Percentiles rank a stretch among this genome's conserved stretches.
Conservation (phyloP, 1,284 basidiomycete species). For the Irpex sp. region DNA sequence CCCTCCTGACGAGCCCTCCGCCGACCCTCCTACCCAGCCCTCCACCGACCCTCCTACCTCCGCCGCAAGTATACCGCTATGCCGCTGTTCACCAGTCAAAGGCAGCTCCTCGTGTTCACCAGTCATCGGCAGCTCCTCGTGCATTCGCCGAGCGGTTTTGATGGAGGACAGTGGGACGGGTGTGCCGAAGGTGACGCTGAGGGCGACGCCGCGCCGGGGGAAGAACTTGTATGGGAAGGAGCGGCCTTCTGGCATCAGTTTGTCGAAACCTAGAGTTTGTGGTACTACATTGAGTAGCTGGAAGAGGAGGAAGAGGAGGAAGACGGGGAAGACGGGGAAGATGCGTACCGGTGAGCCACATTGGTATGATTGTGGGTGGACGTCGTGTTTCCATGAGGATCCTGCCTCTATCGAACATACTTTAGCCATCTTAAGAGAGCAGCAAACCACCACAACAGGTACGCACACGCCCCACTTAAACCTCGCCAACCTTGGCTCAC, state of each 20-base stretch:
- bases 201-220: slow-evolving; percentile 54
- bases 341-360: slow-evolving; percentile 80
- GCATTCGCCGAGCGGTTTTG: slow-evolving; percentile 14
- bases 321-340: neutral
- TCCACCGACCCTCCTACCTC: too few relatives aligned
- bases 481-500: slow-evolving; percentile 51
- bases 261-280: slow-evolving; percentile 67
- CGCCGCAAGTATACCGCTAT: neutral
- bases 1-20: too few relatives aligned
- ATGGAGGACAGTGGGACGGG: slow-evolving; percentile 51
- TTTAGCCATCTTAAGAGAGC: neutral
- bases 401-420: slow-evolving; percentile 62
- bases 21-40: too few relatives aligned
- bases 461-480: slow-evolving; percentile 95
- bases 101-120: slow-evolving; percentile 44
- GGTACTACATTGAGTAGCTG: neutral
- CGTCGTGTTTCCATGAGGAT: slow-evolving; percentile 77
- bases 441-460: slow-evolving; percentile 32
- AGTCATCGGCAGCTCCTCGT: neutral
- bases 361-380: slow-evolving; percentile 85
- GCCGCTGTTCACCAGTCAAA: neutral
- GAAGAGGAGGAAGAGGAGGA: too few relatives aligned
- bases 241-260: slow-evolving; percentile 86
- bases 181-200: slow-evolving; percentile 73
- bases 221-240: slow-evolving; percentile 68